Base-by-base conservation (phyloP, 371 early-diverging fungal species). In the Mucor indicus region DNA sequence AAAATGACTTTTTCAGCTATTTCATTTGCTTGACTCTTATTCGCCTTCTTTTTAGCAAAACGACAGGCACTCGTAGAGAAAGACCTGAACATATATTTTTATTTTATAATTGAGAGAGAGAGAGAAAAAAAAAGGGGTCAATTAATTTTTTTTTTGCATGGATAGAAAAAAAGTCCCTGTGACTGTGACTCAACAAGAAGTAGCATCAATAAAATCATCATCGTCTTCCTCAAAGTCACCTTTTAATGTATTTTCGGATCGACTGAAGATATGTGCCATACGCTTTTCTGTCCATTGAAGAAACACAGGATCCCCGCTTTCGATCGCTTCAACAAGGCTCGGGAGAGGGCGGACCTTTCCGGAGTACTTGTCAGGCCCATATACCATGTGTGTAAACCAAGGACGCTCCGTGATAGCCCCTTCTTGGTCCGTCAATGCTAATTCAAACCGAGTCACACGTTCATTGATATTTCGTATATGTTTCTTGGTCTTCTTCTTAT, bases 331-430 rank as follows among this genome's bases (percentile, higher is more conserved):
- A 1, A 60, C 50, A 21, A 82, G 53, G 6, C 65, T 65, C 2
- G 82, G 79, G 29, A 82, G n/a, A n/a, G n/a, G n/a, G n/a, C n/a
- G n/a, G n/a, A 74, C 6, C 50, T 39, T 46, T 69, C 66, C 4
- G 76, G 42, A 2, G 51, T 58, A n/a, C 76, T 80, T n/a, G 69
- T 73, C 69, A 8, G 85, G 84, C 1, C 78, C 75, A 44, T 76
- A 72, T 3, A 85, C 43, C 4, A 72, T 65, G 38, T 85, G 85
- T 33, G 76, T 75, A 48, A 69, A 83, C 85, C 85, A 85, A 4
- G 19, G 29, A 2, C 50, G 27, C 6, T 43, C 50, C 1, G 17
- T n/a, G 12, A 31, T 38, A n/a, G 47, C 22, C n/a, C 84, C 84
- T 32, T 71, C 55, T 12, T 66, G 63, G 16, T 76, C 74, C 20